A percentile compares a stretch with the other conserved stretches of the same genome.
Conservation (phyloP, 495 filamentous ascomycete species). For the Melanomma pulvis-pyrius region DNA sequence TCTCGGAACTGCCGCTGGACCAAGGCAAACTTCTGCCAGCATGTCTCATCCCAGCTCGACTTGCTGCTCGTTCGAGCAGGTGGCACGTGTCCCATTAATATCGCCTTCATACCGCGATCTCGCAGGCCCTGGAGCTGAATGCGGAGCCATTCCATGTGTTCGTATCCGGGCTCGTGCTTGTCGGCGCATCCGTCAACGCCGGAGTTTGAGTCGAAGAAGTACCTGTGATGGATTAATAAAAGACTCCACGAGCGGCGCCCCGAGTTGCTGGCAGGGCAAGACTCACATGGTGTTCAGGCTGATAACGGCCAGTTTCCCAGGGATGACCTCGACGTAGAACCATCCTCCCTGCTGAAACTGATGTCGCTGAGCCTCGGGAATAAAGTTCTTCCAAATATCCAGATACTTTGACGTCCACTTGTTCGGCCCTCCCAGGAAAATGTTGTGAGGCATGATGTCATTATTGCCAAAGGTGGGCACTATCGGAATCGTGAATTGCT, state of each 20-base stretch:
- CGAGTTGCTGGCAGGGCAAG: not conserved
- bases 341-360: constrained; percentile 90
- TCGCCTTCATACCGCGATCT: constrained; percentile 86
- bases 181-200: constrained; percentile 86
- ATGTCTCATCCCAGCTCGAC: constrained; percentile 86
- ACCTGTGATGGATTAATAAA: constrained; percentile 47
- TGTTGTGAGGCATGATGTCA: constrained; percentile 96
- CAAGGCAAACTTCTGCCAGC: constrained; percentile 97
- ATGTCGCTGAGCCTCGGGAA: constrained; percentile 91
- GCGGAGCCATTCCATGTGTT: constrained; percentile 96
- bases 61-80: constrained; percentile 84
- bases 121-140: constrained; percentile 85
- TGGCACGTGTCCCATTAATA: constrained; percentile 91
- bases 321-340: constrained; percentile 92
- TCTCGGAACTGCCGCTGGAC: constrained; percentile 91
- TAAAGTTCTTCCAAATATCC: constrained; percentile 79
- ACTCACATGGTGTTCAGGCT: constrained; percentile 83
- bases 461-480: constrained; percentile 95
- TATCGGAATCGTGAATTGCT: constrained; percentile 72
- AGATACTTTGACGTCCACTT: constrained; percentile 73
- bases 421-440: constrained; percentile 83
- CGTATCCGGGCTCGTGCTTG: constrained; percentile 80
- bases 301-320: constrained; percentile 81
- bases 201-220: constrained; percentile 90
- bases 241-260: not conserved